These are phyloP conservation scores for Cyclostephanos tholiformis DNA, from an alignment of 108 stramenopile genomes.

Conservation along the genomic window DNA sequence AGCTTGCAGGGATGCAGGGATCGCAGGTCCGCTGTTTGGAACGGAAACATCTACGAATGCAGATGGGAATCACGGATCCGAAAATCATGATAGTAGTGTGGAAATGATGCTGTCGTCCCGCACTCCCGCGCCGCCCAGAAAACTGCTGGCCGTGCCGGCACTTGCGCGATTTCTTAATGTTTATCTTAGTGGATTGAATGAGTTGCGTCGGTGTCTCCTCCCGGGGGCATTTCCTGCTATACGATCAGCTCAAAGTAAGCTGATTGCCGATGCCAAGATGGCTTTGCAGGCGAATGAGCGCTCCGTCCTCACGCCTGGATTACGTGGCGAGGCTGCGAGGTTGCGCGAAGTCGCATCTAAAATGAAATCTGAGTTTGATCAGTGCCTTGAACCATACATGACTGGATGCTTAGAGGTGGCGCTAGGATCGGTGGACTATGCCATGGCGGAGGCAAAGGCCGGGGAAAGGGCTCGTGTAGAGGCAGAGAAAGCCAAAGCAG, in stretches of 20 bases:
- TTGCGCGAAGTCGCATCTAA: conserved; percentile 69
- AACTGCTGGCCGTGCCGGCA: conserved; percentile 79
- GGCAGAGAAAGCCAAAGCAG: conserved; percentile 40
- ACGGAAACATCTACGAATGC: conserved; percentile 29
- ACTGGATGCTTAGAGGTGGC: conserved; percentile 68
- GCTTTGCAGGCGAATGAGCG: conserved; percentile 74
- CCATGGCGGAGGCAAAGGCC: conserved; percentile 28
- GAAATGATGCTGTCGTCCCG: conserved; percentile 41
- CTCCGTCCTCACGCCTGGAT: conserved; percentile 71
- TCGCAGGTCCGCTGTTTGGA: conserved; percentile 70
- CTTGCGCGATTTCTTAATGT: conserved; percentile 82
- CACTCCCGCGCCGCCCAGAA: conserved; percentile 64
- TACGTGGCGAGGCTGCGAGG: conserved; percentile 70
- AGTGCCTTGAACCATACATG: conserved; percentile 67
- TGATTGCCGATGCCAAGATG: conserved; percentile 50
- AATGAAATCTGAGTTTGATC: conserved; percentile 57
- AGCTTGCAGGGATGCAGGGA: conserved; percentile 77
- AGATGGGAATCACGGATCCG: conserved; percentile 22
- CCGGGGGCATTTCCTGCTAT: conserved; percentile 70
- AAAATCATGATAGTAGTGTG: conserved; percentile 6
- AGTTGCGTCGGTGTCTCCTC: conserved; percentile 81
- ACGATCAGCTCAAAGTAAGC: conserved; percentile 47
- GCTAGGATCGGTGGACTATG: conserved; percentile 57
- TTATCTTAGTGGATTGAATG: conserved; percentile 77
- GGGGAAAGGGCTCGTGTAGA: conserved; percentile 23